phyloP scores from a whole-genome alignment of 805 yeast genomes.

The Maudiozyma serrabonitensis region DNA sequence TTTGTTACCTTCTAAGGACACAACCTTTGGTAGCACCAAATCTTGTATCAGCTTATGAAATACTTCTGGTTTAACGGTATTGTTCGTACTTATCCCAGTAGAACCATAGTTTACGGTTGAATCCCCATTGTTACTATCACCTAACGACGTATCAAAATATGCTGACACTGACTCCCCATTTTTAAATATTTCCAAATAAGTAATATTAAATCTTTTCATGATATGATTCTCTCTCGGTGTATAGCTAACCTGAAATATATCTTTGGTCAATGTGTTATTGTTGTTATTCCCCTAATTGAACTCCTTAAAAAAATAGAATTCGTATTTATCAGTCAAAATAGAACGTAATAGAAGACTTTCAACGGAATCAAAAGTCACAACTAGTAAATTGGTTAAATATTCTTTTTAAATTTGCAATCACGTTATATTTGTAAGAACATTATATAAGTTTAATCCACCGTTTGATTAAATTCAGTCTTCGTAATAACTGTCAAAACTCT shows the following conservation, averaged over 20 bases:
- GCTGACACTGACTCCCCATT: conserved; percentile 15
- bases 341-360: no score
- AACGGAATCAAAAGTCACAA: no score
- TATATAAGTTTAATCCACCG: no score
- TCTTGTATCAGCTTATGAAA: conserved; percentile 24
- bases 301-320: no score
- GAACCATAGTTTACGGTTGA: conserved; percentile 17
- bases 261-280: no score
- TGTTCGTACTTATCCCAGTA: conserved; percentile 7
- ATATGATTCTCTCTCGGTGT: not conserved
- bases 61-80: conserved; percentile 1
- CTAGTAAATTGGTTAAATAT: no score
- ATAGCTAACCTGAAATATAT: no score
- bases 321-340: no score
- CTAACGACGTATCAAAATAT: conserved; percentile 12
- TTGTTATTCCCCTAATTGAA: no score
- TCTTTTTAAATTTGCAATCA: no score
- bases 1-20: conserved; percentile 24
- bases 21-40: conserved; percentile 25
- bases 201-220: conserved; percentile 16
- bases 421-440: no score
- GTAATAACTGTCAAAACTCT: not conserved
- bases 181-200: conserved; percentile 23
- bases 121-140: conserved; percentile 5
- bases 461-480: no score